Base-by-base conservation (phyloP, 768 basidiomycete species). In the Psilocybe cyanescens region DNA sequence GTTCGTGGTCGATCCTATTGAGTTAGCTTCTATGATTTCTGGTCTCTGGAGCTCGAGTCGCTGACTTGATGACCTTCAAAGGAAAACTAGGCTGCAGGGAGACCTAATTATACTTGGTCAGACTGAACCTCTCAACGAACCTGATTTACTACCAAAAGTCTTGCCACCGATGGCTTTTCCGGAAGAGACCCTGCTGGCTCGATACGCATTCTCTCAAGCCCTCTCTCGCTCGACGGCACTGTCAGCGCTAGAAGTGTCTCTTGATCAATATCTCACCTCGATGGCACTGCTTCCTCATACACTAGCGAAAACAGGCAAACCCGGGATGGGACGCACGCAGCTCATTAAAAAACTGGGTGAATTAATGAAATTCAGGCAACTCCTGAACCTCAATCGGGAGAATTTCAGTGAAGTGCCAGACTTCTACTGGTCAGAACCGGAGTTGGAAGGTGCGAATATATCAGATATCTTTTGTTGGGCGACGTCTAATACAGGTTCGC, bases 401-500 rank as follows among this genome's bases (percentile, higher is more conserved):
- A 96, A 94, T 68, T 93, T 95, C 68, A 87, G 88, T 50, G 95
- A 96, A 68, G 87, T 89, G 0, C 94, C 92, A 0, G 92, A 97
- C 74, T 90, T 98, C 66, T 95, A 97, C 72, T 99, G 97, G 96
- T 83, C 90, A 16, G 94, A 97, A 70, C 94, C 95, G 0, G 91
- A 89, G 63, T 81, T 98, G 4, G 96, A 98, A 78, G 81, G 92
- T 88, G 62, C 35, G 85, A 61, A 16, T 17, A 24, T 51, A 61
- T n/a, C 46, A 28, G 37, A 37, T 31, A 30, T 31, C 39, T 48
- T 3, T 6, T 9, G 37, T 44, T n/a, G 28, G 24, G 45, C 19
- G 19, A 9, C 8, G 37, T 35, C 41, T 53, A 51, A 64, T 19
- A 53, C 30, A 19, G 33, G 0, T 57, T 14, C 19, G 3, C 49